Evolutionary conservation across 1,284 basidiomycete species (phyloP).

Genomic region (Coniophora puteana): DNA sequence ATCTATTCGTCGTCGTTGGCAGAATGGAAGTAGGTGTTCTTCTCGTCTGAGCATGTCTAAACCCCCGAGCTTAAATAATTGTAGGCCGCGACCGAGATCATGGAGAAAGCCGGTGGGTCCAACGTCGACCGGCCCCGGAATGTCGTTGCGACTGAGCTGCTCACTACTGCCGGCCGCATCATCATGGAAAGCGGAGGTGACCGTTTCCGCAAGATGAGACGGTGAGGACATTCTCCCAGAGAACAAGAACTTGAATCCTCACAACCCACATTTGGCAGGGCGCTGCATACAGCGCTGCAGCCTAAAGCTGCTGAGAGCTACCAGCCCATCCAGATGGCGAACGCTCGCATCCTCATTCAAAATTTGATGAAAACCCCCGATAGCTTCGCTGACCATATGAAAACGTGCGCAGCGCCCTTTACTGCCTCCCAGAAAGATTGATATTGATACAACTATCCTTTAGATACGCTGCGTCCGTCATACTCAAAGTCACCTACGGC

Average conservation of each 20-base stretch:
- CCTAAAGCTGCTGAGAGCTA: conserved; percentile 32
- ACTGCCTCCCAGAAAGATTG: not conserved
- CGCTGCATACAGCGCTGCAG: conserved; percentile 38
- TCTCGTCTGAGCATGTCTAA: too few relatives aligned
- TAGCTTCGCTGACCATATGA: conserved; percentile 32
- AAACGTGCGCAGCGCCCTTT: conserved; percentile 26
- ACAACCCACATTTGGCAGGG: conserved; percentile 14
- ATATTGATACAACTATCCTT: not conserved
- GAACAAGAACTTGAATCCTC: not conserved
- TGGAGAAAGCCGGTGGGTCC: conserved; percentile 30
- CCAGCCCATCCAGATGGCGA: conserved; percentile 32
- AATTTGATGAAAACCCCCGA: too few relatives aligned
- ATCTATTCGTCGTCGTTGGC: conserved; percentile 20
- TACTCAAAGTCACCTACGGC: conserved; percentile 46
- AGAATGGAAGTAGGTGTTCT: conserved; percentile 26
- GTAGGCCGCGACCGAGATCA: too few relatives aligned
- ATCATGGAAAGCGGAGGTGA: conserved; percentile 30
- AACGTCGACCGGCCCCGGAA: conserved; percentile 30
- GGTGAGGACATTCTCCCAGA: conserved; percentile 11
- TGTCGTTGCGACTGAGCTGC: conserved; percentile 26
- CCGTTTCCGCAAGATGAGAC: conserved; percentile 30
- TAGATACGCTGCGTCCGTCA: conserved; percentile 45
- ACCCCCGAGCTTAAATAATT: too few relatives aligned
- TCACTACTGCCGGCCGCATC: conserved; percentile 27
- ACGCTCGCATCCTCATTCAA: conserved; percentile 35